Percentiles rank a stretch among this genome's conserved stretches.
These are phyloP conservation scores for Graphiopsis chlorocephala DNA, from an alignment of 2,329 filamentous ascomycete species.

Conservation along the genomic window DNA sequence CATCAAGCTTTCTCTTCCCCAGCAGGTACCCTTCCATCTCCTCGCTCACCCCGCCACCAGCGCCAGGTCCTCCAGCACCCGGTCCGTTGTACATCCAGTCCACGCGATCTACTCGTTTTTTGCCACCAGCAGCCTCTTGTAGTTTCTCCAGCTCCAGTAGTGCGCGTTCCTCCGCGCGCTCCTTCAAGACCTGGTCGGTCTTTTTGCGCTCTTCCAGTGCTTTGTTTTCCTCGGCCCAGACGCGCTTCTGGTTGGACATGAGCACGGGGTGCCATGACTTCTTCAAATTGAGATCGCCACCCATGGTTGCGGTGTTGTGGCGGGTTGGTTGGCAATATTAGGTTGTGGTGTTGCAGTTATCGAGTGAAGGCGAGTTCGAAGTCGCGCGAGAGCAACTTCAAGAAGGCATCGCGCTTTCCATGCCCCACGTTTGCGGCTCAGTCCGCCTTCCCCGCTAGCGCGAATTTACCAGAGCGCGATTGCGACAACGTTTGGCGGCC, in stretches of 20 bases:
- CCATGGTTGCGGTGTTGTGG: slow-evolving; percentile 60
- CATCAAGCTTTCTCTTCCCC: slow-evolving; percentile 88
- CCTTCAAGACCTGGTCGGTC: slow-evolving; percentile 85
- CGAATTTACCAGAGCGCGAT: not conserved
- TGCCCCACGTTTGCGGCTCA: not conserved
- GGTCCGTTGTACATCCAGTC: slow-evolving; percentile 99
- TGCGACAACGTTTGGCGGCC: slow-evolving; percentile 4
- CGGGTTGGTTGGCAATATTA: not conserved
- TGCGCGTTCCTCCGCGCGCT: slow-evolving; percentile 88
- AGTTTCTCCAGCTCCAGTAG: slow-evolving; percentile 89
- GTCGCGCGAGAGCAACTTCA: not conserved
- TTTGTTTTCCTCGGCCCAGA: slow-evolving; percentile 88
- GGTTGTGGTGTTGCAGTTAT: slow-evolving; percentile 12
- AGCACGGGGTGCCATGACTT: slow-evolving; percentile 88
- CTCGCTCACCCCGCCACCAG: slow-evolving; percentile 60
- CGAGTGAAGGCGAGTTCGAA: not conserved
- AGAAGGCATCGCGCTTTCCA: not conserved
- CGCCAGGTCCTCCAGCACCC: slow-evolving; percentile 69
- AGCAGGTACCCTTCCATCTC: slow-evolving; percentile 92
- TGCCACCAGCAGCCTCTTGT: slow-evolving; percentile 83
- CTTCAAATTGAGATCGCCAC: slow-evolving; percentile 93
- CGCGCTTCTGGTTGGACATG: slow-evolving; percentile 83
- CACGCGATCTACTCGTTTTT: slow-evolving; percentile 75
- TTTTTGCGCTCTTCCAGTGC: slow-evolving; percentile 93
- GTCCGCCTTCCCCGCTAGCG: slow-evolving; percentile 4